Base-by-base conservation (phyloP, 345 rosid species). In the Moricandia moricandioides region DNA sequence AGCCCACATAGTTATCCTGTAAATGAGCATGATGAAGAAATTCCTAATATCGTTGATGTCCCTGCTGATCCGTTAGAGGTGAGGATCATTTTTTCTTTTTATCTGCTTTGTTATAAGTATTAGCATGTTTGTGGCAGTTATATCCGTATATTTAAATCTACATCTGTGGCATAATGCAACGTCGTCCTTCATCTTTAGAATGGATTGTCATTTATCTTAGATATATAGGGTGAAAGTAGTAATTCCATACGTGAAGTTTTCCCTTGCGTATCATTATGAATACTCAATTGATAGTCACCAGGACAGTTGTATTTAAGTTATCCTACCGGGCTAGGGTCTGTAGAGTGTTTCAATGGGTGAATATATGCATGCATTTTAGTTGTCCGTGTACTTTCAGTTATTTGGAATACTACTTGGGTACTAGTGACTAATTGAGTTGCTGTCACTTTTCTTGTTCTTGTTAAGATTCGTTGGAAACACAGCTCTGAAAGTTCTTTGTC, bases 1-100 rank as follows among this genome's bases (percentile, higher is more conserved):
- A 79, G 27, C 73, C 72, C 81, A 60, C 77, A 60, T 66, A 66
- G 73, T 67, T 67, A 78, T 62, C 37, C 73, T 67, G 77, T 29
- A 72, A 72, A 67, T 14, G 69, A 78, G 27, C 73, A 9, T 51
- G 52, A 61, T 37, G 81, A 72, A 54, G 78, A 78, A 16, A 40
- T 9, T 61, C 7, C 40, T 29, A 39, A 13, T 72, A 8, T 29
- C 7, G 3, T 61, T 78, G 78, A 78, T 72, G 90, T 89, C 29
- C 82, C 91, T 39, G 81, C 89, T 43, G 98, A 95, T 86, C 97
- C 98, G 60, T 58, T 87, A 54, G 91, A 91, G 97, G 98, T 96
- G 80, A 81, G 57, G 9, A 54, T 21, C 24, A 21, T 30, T 7
- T 6, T 33, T 57, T 43, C 16, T 71, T 62, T 52, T 60, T 49